phyloP scores from a whole-genome alignment of 2,329 filamentous ascomycete genomes.

The Rhynchosporium agropyri region DNA sequence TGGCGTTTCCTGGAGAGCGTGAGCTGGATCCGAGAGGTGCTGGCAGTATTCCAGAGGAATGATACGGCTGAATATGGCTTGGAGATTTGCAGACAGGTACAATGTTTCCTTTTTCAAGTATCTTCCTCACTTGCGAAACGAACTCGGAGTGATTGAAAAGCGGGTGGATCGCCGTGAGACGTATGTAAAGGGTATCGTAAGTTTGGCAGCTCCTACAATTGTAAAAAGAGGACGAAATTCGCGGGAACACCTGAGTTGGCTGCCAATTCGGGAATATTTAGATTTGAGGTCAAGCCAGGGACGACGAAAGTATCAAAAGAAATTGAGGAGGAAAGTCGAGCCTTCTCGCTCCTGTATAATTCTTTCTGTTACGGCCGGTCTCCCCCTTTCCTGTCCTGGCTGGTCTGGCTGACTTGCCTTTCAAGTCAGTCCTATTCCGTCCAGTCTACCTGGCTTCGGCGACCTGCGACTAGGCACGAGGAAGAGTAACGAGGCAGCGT shows the following conservation, averaged over 20 bases:
- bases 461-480: slow-evolving; percentile 23
- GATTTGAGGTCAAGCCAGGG: background rate
- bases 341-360: background rate
- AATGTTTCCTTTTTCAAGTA: too few species aligned
- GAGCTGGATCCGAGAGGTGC: slow-evolving; percentile 11
- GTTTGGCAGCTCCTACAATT: too few species aligned
- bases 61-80: slow-evolving; percentile 10
- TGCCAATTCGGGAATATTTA: background rate
- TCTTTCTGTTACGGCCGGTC: background rate
- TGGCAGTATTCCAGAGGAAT: slow-evolving; percentile 14
- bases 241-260: background rate
- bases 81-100: slow-evolving; percentile 8
- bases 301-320: background rate
- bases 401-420: slow-evolving; percentile 5
- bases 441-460: slow-evolving; percentile 19
- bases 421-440: slow-evolving; percentile 2
- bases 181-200: too few species aligned
- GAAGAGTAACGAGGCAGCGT: slow-evolving; percentile 8
- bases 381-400: slow-evolving; percentile 7
- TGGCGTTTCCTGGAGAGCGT: slow-evolving; percentile 29
- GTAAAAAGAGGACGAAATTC: background rate
- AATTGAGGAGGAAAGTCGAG: background rate
- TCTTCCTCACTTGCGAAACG: too few species aligned
- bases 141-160: too few species aligned
- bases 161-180: too few species aligned